Percentiles rank a stretch among this genome's conserved stretches.
phyloP scores from a whole-genome alignment of 2,329 filamentous ascomycete genomes.

The Trichophyton rubrum region DNA sequence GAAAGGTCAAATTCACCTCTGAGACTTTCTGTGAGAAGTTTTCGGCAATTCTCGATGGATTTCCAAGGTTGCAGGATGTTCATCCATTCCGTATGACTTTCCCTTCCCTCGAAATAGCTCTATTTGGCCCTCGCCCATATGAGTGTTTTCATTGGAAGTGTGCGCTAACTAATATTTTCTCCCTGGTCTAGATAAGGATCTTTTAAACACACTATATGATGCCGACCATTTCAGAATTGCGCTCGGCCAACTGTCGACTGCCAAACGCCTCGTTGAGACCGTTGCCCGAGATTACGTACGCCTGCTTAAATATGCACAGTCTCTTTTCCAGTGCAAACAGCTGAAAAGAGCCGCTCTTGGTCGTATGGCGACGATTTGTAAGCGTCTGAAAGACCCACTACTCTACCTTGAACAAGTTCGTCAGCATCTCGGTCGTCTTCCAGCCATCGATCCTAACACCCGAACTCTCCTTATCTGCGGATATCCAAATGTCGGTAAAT shows the following conservation, averaged over 20 bases:
- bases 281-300: constrained; percentile 94
- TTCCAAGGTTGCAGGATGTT: constrained; percentile 84
- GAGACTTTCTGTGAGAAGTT: constrained; percentile 97
- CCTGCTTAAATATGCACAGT: constrained; percentile 91
- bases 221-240: constrained; percentile 96
- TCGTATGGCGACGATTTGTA: constrained; percentile 96
- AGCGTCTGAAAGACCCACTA: constrained; percentile 84
- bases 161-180: constrained; percentile 13
- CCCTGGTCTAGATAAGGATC: constrained; percentile 48
- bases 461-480: constrained; percentile 91
- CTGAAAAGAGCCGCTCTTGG: constrained; percentile 90
- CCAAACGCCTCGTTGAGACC: constrained; percentile 92
- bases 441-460: constrained; percentile 96
- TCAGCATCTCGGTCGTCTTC: constrained; percentile 92
- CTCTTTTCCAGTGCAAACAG: constrained; percentile 97
- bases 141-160: background rate
- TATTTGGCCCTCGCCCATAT: constrained; percentile 14
- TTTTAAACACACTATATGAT: constrained; percentile 97
- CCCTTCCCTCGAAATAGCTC: background rate
- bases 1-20: constrained; percentile 96
- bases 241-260: constrained; percentile 87
- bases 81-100: constrained; percentile 69
- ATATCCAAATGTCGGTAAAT: constrained; percentile 96
- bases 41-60: constrained; percentile 76
- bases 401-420: constrained; percentile 93